Evolutionary conservation across 2,329 filamentous ascomycete genomes (phyloP), one percentile per base, ranked within the genome.

Genomic region (Botrytis tulipae): DNA sequence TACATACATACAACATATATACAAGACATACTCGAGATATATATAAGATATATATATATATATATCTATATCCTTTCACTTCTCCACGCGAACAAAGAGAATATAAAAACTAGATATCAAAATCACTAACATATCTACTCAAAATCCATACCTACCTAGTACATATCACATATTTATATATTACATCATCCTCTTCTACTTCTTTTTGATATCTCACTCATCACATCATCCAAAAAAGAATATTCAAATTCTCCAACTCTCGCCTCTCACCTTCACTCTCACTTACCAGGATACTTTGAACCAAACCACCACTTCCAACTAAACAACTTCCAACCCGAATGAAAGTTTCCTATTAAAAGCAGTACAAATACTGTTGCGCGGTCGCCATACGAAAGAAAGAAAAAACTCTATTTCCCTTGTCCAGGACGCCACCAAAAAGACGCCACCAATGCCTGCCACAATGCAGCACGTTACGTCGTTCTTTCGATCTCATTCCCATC

Each of bases 391-490:
- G 12, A 68, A 35, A 35, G 35, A 35, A 37, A 29, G 29, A 51
- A 60, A 51, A 60, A 59, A 70, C 7, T 70, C 22, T 70, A 70
- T 70, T 61, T 35, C 18, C 54, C 51, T 29, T 70, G 29, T 59
- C 44, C 29, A 35, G 32, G 18, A 35, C 46, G 44, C 61, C 70
- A 67, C 48, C 48, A 22, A 25, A 48, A 57, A 29, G n/a, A 16
- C 70, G 6, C 35, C 70, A 57, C 60, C 46, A 68, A 71, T 72
- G 62, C 62, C 71, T 42, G 71, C 71, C n/a, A 71, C 69, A 6
- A 72, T 72, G 71, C 71, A 72, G 37, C 71, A 72, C 37, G 71
- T 72, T 32, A 72, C 71, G 4, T 72, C 71, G 22, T 72, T 72
- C 44, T 69, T 72, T 42, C 71, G 71, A 59, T 59, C 71, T 46